phyloP scores from a whole-genome alignment of 768 basidiomycete genomes.

The Favolaschia claudopus region DNA sequence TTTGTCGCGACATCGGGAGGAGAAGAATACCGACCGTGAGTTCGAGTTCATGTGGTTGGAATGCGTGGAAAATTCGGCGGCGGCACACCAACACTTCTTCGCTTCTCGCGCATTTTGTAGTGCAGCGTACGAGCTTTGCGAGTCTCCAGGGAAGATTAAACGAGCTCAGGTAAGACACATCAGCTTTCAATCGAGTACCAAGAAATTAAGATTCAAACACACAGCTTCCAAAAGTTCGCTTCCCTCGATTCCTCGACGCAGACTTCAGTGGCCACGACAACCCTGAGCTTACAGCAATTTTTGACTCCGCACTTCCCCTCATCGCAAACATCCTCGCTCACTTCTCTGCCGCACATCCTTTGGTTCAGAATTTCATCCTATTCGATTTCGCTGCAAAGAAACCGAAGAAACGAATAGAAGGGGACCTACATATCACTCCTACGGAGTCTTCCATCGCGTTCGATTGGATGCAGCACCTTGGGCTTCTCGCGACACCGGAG shows the following conservation, averaged over 20 bases:
- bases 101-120: not conserved
- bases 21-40: not conserved
- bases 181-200: not conserved
- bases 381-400: not conserved
- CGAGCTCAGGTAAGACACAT: not conserved
- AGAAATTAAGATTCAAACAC: not conserved
- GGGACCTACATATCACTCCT: too few species aligned
- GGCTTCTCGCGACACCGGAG: not conserved
- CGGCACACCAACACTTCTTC: not conserved
- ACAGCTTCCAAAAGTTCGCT: not conserved
- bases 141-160: not conserved
- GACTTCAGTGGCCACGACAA: not conserved
- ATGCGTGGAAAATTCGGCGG: not conserved
- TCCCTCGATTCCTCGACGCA: not conserved
- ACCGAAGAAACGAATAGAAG: not conserved
- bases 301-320: not conserved
- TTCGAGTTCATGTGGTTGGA: constrained; percentile 1
- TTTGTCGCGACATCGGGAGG: not conserved
- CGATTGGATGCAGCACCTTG: not conserved
- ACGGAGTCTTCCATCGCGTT: too few species aligned
- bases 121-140: not conserved
- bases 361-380: not conserved
- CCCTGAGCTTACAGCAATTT: not conserved
- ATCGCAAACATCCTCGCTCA: not conserved
- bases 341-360: not conserved